A percentile compares a stretch with the other conserved stretches of the same genome.
Evolutionary conservation across 2,329 filamentous ascomycete genomes (phyloP).

Genomic region (Arachnomyces sp.): DNA sequence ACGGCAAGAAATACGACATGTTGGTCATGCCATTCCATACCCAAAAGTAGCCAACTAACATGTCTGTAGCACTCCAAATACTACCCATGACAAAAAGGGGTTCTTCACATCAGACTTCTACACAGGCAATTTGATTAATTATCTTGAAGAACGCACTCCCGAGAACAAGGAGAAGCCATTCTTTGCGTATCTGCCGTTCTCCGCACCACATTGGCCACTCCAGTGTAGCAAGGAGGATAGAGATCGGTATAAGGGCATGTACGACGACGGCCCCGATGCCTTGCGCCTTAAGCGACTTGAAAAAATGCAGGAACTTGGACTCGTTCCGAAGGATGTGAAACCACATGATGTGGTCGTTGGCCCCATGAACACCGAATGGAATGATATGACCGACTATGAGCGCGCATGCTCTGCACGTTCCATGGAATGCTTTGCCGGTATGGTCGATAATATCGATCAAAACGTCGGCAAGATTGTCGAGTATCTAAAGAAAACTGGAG

Average conservation of each 20-base stretch:
- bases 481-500: constrained; percentile 38
- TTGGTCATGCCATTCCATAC: too few relatives aligned
- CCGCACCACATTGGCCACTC: constrained; percentile 47
- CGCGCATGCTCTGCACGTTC: constrained; percentile 34
- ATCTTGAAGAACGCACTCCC: constrained; percentile 24
- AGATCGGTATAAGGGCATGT: constrained; percentile 41
- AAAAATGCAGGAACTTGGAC: constrained; percentile 37
- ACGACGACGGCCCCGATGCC: constrained; percentile 43
- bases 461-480: constrained; percentile 40
- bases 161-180: constrained; percentile 35
- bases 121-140: constrained; percentile 21
- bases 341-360: constrained; percentile 37
- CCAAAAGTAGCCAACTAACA: too few relatives aligned
- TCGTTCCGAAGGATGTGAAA: constrained; percentile 35
- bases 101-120: constrained; percentile 28
- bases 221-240: constrained; percentile 42
- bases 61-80: constrained; percentile 7
- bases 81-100: constrained; percentile 14
- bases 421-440: constrained; percentile 45
- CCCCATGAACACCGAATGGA: constrained; percentile 33
- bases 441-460: constrained; percentile 42
- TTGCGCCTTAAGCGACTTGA: constrained; percentile 38
- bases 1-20: too few relatives aligned
- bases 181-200: constrained; percentile 43
- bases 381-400: constrained; percentile 30